These are phyloP conservation scores for Epichloe glyceriae DNA, from an alignment of 2,329 filamentous ascomycete species.

Conservation along the genomic window DNA sequence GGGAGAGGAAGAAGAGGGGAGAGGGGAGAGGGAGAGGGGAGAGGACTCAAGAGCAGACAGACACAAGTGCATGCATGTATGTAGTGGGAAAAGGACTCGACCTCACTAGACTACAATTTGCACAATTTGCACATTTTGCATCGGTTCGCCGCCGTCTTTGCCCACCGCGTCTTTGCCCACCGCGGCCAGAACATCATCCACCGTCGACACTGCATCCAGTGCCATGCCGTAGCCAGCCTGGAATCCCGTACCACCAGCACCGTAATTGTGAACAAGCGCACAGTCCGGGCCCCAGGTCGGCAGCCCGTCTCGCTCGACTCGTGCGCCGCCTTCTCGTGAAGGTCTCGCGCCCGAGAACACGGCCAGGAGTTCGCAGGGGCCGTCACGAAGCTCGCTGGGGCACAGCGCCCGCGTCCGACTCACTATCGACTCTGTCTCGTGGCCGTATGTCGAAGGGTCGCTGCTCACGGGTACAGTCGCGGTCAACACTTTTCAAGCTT, in stretches of 20 bases:
- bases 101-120: too few relatives aligned
- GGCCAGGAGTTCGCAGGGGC: conserved; percentile 18
- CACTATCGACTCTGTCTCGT: conserved; percentile 26
- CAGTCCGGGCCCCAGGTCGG: conserved; percentile 12
- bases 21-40: too few relatives aligned
- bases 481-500: not conserved
- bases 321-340: conserved; percentile 27
- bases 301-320: conserved; percentile 28
- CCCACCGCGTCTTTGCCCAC: conserved; percentile 4
- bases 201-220: conserved; percentile 19
- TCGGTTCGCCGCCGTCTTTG: not conserved
- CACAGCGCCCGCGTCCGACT: conserved; percentile 20
- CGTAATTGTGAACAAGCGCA: conserved; percentile 28
- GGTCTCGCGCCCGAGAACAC: conserved; percentile 21
- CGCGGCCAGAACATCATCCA: conserved; percentile 15
- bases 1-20: too few relatives aligned
- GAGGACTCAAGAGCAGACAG: too few relatives aligned
- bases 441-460: conserved; percentile 21
- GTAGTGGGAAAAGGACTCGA: too few relatives aligned
- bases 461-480: conserved; percentile 7
- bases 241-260: conserved; percentile 31
- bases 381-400: conserved; percentile 13
- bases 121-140: too few relatives aligned
- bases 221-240: conserved; percentile 31
- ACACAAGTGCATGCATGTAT: too few relatives aligned